Base-by-base conservation (phyloP, 202 grass and related monocot genomes). In the Brachypodium distachyon region DNA sequence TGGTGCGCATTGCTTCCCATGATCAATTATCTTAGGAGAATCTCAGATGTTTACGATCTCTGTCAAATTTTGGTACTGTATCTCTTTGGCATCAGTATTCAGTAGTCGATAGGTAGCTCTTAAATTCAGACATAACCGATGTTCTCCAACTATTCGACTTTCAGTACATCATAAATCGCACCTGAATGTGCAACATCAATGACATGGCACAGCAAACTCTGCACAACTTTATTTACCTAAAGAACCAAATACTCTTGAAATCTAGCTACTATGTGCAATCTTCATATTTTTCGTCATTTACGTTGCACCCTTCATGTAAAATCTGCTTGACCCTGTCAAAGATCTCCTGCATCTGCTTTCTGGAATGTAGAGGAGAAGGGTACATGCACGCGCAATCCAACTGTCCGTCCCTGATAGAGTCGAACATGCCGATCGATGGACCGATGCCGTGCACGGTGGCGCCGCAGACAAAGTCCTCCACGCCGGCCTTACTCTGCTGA, bases 351-450 rank as follows among this genome's bases (percentile, higher is more conserved):
- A 98, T 67, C 72, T 98, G 95, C 69, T 88, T 81, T 47, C 87
- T 86, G 33, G 95, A 94, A 76, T 98, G 95, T 5, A 98, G 89
- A 21, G 91, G 95, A 49, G 84, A 80, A 34, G 91, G 95, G 77
- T 92, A 98, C 51, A 94, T 64, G 75, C 85, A 90, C 10, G n/a
- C 44, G 18, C 80, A 98, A 4, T 98, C 84, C 68, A 98, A 32
- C 57, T 46, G 37, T 25, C 89, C 91, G 52, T 98, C 87, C 53
- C 81, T 82, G 50, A 98, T 73, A 0, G 80, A 81, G 66, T 98
- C 95, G 61, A 98, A 98, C 41, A 98, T 29, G 17, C 70, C 74
- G 58, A 98, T 81, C 0, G 88, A 98, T 7, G 95, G 91, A 3
- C 95, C 91, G 3, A 92, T 66, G 29, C 95, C 95, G 72, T 92